Evolutionary conservation across 345 rosid species (phyloP), one percentile per base, ranked within the genome.

Genomic region (Lenwebbia sp.): DNA sequence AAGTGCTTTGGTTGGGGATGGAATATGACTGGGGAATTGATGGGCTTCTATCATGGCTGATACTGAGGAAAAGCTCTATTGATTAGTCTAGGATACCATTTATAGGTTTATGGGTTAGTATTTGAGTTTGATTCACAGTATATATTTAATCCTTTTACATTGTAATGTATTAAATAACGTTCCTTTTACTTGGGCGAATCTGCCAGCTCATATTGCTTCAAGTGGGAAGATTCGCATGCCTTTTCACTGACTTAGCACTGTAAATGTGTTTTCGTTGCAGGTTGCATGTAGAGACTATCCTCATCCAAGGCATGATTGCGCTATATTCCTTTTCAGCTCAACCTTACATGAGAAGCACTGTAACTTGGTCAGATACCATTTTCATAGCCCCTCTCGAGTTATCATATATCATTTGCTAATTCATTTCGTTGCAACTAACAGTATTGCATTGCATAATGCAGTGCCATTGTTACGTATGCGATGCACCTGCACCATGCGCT

Each of bases 401-500:
- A 37, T 15, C 56, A 56, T 17, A 56, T 55, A 40, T 17, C 15
- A 8, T 19, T 78, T 21, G 47, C 57, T 54, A 76, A 19, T 82
- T 40, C 85, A 37, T 83, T 25, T 54, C 22, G 0, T 51, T 1
- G 21, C 26, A 56, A 53, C 85, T 86, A 25, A 57, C 41, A 81
- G 84, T 60, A 84, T 86, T 33, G 50, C n/a, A 47, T 54, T 33
- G 50, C 55, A 86, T 82, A 58, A 85, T 90, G 88, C 93, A 96
- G 98, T 96, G 98, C 87, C 96, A 96, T 86, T 95, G 98, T 85
- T 96, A 93, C 84, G 98, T 96, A 53, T 96, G 98, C 14, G 99
- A 96, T 89, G 88, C 90, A n/a, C 91, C 70, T 83, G 98, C 96
- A 23, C 99, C 98, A 56, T 96, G 98, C 90, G 40, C 56, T 3